These are phyloP conservation scores for Arthrobotrys pseudoclavata DNA, from an alignment of 2,329 filamentous ascomycete genomes.

Conservation along the genomic window DNA sequence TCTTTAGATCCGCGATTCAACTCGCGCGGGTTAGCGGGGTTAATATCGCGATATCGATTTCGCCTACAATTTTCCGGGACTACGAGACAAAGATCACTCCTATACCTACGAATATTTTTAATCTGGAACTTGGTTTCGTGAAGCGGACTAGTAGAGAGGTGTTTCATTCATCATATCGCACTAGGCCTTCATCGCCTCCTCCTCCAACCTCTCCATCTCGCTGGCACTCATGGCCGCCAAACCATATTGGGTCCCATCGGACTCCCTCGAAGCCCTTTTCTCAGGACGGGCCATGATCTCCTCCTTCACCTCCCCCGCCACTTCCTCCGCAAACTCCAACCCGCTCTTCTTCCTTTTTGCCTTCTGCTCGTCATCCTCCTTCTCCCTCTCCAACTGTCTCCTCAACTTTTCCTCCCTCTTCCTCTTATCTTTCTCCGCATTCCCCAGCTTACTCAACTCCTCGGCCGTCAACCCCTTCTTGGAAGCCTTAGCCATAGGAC, in stretches of 20 bases:
- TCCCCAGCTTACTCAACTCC: conserved; percentile 42
- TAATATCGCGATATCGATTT: too few relatives aligned
- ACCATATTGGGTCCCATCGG: conserved; percentile 55
- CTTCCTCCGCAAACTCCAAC: background rate
- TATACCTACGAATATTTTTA: too few relatives aligned
- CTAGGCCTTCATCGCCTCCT: conserved; percentile 28
- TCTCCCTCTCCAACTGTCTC: conserved; percentile 2
- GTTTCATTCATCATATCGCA: too few relatives aligned
- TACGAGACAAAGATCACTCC: too few relatives aligned
- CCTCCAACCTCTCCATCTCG: conserved; percentile 46
- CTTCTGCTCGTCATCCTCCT: background rate
- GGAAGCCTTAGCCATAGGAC: conserved; percentile 74
- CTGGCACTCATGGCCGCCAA: conserved; percentile 52
- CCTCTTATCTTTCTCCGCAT: conserved; percentile 55
- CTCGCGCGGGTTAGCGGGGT: too few relatives aligned
- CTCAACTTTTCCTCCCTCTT: conserved; percentile 46
- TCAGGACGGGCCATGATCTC: background rate
- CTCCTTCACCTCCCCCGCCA: background rate
- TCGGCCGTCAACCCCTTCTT: conserved; percentile 57
- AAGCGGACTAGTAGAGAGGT: too few relatives aligned
- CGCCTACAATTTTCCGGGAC: too few relatives aligned
- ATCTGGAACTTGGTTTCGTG: too few relatives aligned
- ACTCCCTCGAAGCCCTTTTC: conserved; percentile 26
- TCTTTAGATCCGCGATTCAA: background rate
- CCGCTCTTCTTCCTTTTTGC: background rate